Conservation (phyloP, 257 asterid genomes). For the Striga asiatica region DNA sequence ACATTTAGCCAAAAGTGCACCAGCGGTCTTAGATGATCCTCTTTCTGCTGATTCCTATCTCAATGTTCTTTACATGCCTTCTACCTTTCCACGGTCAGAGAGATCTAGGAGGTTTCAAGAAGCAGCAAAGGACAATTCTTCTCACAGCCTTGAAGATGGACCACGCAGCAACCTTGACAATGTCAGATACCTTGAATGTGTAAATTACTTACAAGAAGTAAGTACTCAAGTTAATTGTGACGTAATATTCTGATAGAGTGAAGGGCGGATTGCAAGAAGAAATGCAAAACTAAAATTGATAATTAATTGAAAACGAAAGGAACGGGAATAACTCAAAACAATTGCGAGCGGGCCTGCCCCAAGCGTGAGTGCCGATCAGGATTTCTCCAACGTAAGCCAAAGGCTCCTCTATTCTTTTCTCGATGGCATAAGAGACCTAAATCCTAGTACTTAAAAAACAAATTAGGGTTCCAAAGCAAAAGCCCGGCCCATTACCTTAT, state of each 20-base stretch:
- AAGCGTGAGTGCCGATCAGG: no score
- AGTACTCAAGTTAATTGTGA: constrained; percentile 20
- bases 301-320: no score
- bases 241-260: constrained; percentile 8
- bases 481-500: no score
- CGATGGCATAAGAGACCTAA: no score
- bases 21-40: constrained; percentile 90
- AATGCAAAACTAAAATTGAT: no score
- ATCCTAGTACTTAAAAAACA: no score
- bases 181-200: constrained; percentile 77
- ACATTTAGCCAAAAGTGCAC: constrained; percentile 94
- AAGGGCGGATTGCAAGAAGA: no score
- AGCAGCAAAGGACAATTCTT: constrained; percentile 45
- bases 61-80: constrained; percentile 88
- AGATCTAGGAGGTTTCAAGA: constrained; percentile 68
- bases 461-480: no score
- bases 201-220: constrained; percentile 80
- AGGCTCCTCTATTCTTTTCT: no score
- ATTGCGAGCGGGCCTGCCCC: no score
- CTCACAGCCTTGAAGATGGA: constrained; percentile 48
- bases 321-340: no score
- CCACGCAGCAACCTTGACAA: constrained; percentile 93
- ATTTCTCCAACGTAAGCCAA: no score
- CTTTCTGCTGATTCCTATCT: constrained; percentile 99
- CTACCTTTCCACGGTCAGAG: constrained; percentile 92